Evolutionary conservation across 176 grass and related monocot genomes (phyloP), one percentile per base, ranked within the genome.

Genomic region (Aegilops tauschii): DNA sequence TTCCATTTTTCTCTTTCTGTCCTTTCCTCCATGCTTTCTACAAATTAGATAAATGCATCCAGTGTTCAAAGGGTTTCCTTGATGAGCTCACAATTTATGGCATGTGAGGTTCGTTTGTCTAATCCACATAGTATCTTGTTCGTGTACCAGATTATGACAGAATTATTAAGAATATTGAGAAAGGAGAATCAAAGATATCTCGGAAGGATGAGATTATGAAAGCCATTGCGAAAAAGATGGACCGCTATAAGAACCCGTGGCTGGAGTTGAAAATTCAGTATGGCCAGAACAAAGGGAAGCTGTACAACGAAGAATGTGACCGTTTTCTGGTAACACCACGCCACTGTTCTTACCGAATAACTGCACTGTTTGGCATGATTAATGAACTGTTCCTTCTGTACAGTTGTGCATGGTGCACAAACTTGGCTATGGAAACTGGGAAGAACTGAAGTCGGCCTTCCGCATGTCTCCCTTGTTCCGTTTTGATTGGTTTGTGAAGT

Each of bases 401-500:
- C 89, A 95, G 93, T 81, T 95, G 69, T 95, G 91, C 81, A 95
- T 91, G 91, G 86, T 91, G 40, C 89, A 95, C 85, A 90, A 93
- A 87, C 91, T 95, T 21, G 93, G 93, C 65, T 95, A 95, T 61
- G 93, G 93, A 49, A 93, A 93, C 61, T 95, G 93, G 93, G 91
- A 95, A 65, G 93, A 93, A 74, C 88, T 95, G 45, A 95, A 95
- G 77, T 91, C 91, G 20, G 93, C 91, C 52, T 95, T 93, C 77
- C 88, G 91, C 42, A 89, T 71, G 58, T 93, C 89, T 14, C 84
- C 86, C 35, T 83, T 95, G 88, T 95, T 95, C 40, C 88, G 93
- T 28, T 93, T 95, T 59, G 93, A 93, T 84, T 95, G 93, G 93
- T 95, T 95, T 82, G 93, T 95, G 68, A 92, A 95, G 63, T 95